These are phyloP conservation scores for Aureobasidium sp. DNA, from an alignment of 2,329 filamentous ascomycete genomes.

Conservation along the genomic window DNA sequence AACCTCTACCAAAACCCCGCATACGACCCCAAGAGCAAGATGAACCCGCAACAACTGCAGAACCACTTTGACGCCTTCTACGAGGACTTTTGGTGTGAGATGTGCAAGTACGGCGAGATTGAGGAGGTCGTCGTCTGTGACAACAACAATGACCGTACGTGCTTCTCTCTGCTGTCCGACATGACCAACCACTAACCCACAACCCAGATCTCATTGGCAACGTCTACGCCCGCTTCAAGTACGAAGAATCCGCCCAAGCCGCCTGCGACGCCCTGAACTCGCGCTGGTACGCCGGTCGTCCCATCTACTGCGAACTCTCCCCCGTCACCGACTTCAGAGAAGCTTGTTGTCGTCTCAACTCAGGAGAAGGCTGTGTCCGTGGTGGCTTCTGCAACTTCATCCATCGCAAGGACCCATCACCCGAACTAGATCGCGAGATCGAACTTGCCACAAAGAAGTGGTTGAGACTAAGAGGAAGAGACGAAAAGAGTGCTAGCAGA, in stretches of 20 bases:
- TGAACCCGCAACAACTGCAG: constrained; percentile 92
- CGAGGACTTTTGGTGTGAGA: constrained; percentile 99
- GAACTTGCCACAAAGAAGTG: constrained; percentile 92
- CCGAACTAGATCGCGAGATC: constrained; percentile 83
- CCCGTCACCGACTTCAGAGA: constrained; percentile 98
- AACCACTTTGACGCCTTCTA: constrained; percentile 99
- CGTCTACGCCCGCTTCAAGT: constrained; percentile 99
- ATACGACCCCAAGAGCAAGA: constrained; percentile 93
- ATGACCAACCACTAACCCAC: background rate
- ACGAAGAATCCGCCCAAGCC: constrained; percentile 90
- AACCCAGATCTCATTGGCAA: constrained; percentile 83
- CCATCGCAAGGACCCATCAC: constrained; percentile 86
- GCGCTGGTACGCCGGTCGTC: constrained; percentile 93
- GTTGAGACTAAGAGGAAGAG: constrained; percentile 75
- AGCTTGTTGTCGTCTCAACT: constrained; percentile 91
- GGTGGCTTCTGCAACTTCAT: constrained; percentile 99
- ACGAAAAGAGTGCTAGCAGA: constrained; percentile 72
- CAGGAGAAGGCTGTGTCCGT: constrained; percentile 87
- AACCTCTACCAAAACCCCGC: constrained; percentile 99
- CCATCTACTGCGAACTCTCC: constrained; percentile 95
- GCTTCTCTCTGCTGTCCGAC: background rate
- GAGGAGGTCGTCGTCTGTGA: constrained; percentile 98
- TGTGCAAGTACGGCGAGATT: constrained; percentile 96
- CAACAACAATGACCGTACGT: constrained; percentile 94
- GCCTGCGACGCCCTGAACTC: constrained; percentile 92